phyloP scores from a whole-genome alignment of 2,329 filamentous ascomycete genomes.

The Dendrostoma leiphaemia region DNA sequence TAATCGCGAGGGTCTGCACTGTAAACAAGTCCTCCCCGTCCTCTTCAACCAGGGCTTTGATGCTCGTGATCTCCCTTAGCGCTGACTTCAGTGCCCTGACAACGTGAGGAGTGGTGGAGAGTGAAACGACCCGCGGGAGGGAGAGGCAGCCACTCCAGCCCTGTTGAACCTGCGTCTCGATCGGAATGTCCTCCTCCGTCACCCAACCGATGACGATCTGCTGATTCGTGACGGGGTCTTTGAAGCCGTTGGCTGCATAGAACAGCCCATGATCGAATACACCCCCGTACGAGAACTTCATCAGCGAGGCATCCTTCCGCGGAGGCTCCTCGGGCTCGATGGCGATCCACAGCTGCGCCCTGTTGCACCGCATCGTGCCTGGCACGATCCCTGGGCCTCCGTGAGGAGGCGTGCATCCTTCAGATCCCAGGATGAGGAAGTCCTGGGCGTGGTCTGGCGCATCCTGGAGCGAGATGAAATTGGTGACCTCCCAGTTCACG shows the following conservation, averaged over 20 bases:
- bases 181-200: conserved; percentile 46
- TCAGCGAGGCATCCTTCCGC: background rate
- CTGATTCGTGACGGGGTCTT: conserved; percentile 38
- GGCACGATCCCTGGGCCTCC: conserved; percentile 16
- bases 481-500: conserved; percentile 50
- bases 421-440: conserved; percentile 44
- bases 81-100: conserved; percentile 32
- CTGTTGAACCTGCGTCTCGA: conserved; percentile 39
- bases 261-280: conserved; percentile 46
- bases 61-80: conserved; percentile 38
- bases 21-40: conserved; percentile 27
- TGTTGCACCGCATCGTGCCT: conserved; percentile 6
- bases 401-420: conserved; percentile 31
- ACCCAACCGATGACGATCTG: conserved; percentile 49
- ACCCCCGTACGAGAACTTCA: conserved; percentile 30
- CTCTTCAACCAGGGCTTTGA: conserved; percentile 26
- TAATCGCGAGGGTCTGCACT: conserved; percentile 41
- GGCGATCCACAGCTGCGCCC: conserved; percentile 40
- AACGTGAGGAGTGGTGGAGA: conserved; percentile 37
- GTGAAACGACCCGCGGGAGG: conserved; percentile 40
- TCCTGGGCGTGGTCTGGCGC: conserved; percentile 28
- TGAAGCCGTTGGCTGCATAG: conserved; percentile 49
- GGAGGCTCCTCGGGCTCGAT: conserved; percentile 25
- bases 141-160: conserved; percentile 50
- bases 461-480: conserved; percentile 40